These are phyloP conservation scores for Cadophora malorum DNA, from an alignment of 2,329 filamentous ascomycete species.

Conservation along the genomic window DNA sequence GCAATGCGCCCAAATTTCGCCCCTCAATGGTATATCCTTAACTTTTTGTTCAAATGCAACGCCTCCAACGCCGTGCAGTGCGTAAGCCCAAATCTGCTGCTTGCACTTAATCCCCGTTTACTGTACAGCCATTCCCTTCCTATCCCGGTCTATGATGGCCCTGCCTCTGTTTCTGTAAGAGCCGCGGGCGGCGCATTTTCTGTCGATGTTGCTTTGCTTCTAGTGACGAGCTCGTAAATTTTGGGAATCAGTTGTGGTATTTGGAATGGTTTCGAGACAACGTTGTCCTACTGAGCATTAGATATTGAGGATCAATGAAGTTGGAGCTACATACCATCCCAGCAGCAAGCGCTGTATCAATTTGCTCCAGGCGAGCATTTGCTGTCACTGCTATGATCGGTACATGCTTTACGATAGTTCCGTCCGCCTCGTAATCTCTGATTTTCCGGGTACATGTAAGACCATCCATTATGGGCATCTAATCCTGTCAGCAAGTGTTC, in stretches of 20 bases:
- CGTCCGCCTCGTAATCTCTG: slow-evolving; percentile 68
- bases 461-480: slow-evolving; percentile 84
- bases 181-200: background rate
- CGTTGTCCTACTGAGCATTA: slow-evolving; percentile 63
- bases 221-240: slow-evolving; percentile 57
- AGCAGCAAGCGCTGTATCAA: slow-evolving; percentile 71
- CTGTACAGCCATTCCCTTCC: background rate
- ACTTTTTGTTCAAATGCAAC: background rate
- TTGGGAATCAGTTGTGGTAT: slow-evolving; percentile 73
- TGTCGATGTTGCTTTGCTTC: slow-evolving; percentile 24
- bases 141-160: slow-evolving; percentile 2
- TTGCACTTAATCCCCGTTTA: background rate
- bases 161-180: slow-evolving; percentile 1
- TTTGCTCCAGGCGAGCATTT: slow-evolving; percentile 78
- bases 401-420: slow-evolving; percentile 68
- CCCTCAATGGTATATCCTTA: slow-evolving; percentile 10
- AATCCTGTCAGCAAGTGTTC: background rate
- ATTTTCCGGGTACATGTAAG: slow-evolving; percentile 75
- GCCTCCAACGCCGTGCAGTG: slow-evolving; percentile 4
- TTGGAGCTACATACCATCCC: slow-evolving; percentile 66
- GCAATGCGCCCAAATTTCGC: background rate
- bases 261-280: slow-evolving; percentile 83
- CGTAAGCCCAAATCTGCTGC: too few relatives aligned
- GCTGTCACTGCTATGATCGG: slow-evolving; percentile 85
- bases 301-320: slow-evolving; percentile 2